phyloP scores from a whole-genome alignment of 768 basidiomycete genomes.

The Leccinellum rugosiceps region DNA sequence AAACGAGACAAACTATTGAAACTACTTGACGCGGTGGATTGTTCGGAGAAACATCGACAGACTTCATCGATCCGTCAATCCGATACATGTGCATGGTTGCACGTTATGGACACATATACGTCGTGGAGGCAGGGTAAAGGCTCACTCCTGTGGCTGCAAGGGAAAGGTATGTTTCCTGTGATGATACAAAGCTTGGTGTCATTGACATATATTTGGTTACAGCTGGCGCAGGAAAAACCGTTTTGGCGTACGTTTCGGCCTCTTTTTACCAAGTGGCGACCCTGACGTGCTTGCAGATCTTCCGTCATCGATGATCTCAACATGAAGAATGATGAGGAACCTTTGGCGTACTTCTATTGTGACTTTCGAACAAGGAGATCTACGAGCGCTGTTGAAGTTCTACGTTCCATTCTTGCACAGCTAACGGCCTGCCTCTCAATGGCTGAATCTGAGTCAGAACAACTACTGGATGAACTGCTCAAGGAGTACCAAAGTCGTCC shows the following conservation, averaged over 20 bases:
- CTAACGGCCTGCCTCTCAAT: not conserved
- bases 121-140: slow-evolving; percentile 4
- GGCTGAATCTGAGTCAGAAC: not conserved
- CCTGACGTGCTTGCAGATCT: not conserved
- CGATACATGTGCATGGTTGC: slow-evolving; percentile 15
- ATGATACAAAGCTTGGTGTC: not conserved
- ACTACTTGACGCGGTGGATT: not conserved
- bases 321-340: not conserved
- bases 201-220: not conserved
- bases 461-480: slow-evolving; percentile 4
- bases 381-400: slow-evolving; percentile 11
- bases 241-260: not conserved
- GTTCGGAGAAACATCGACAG: not conserved
- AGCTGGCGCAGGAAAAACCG: not conserved
- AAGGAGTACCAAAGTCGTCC: not conserved
- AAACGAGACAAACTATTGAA: not conserved
- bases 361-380: slow-evolving; percentile 14
- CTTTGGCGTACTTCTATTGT: slow-evolving; percentile 21
- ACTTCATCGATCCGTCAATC: not conserved
- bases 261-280: not conserved
- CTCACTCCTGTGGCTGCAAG: slow-evolving; percentile 14
- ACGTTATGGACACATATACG: not conserved
- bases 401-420: slow-evolving; percentile 22
- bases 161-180: slow-evolving; percentile 15
- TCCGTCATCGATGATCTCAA: not conserved